These are phyloP conservation scores for Cercospora canescens DNA, from an alignment of 2,329 filamentous ascomycete genomes.

Conservation along the genomic window DNA sequence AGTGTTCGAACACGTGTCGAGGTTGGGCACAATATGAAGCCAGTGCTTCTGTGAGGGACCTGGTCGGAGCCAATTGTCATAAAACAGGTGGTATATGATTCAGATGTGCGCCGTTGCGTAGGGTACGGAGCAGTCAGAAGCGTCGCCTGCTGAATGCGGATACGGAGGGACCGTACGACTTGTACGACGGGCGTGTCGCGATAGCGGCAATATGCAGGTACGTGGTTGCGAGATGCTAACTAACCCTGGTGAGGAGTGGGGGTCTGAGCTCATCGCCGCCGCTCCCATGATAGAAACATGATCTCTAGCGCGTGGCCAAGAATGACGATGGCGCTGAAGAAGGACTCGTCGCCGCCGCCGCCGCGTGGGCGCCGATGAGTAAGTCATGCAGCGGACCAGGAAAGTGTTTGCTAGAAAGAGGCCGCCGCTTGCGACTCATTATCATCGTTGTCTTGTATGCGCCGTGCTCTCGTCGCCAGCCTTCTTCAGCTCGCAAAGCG, in stretches of 20 bases:
- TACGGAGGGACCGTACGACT: not conserved
- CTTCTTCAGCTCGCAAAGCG: not conserved
- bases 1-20: no score
- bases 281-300: not conserved
- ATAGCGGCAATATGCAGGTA: not conserved
- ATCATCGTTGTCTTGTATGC: not conserved
- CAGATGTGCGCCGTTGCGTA: not conserved
- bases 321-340: not conserved
- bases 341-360: not conserved
- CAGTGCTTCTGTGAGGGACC: not conserved
- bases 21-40: no score
- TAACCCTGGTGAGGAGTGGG: not conserved
- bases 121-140: not conserved
- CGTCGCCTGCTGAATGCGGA: not conserved
- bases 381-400: not conserved
- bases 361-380: not conserved
- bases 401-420: conserved; percentile 1
- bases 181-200: not conserved
- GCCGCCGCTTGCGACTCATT: not conserved
- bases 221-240: not conserved
- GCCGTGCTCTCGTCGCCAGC: not conserved
- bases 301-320: not conserved
- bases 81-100: not conserved
- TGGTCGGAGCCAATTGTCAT: no score
- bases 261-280: conserved; percentile 2